Conservation (phyloP, 441 rosid species). For the Geranium incanum region DNA sequence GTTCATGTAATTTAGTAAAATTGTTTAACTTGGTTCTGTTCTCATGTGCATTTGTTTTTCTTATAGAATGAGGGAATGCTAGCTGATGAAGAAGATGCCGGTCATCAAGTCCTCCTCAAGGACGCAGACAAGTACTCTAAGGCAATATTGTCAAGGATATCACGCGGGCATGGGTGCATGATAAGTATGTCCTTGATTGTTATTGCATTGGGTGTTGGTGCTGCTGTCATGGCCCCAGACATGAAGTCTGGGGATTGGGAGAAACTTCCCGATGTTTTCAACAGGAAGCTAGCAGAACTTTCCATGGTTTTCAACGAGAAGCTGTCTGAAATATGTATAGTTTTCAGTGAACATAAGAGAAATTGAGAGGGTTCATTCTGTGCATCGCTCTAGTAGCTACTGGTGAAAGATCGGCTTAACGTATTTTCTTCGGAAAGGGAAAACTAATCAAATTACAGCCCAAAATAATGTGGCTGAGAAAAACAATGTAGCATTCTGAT, state of each 20-base stretch:
- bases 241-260: slow-evolving; percentile 30
- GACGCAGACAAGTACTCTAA: slow-evolving; percentile 71
- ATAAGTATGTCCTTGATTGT: slow-evolving; percentile 35
- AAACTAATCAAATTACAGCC: too few species aligned
- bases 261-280: slow-evolving; percentile 27
- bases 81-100: slow-evolving; percentile 31
- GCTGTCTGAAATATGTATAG: not conserved
- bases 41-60: not conserved
- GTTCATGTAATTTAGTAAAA: not conserved
- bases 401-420: not conserved
- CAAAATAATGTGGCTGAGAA: not conserved
- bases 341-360: not conserved
- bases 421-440: too few species aligned
- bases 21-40: slow-evolving; percentile 6
- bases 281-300: not conserved
- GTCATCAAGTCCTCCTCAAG: slow-evolving; percentile 31
- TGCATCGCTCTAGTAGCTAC: too few species aligned
- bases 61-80: slow-evolving; percentile 60
- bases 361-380: not conserved
- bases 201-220: slow-evolving; percentile 42
- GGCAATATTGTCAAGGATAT: slow-evolving; percentile 35
- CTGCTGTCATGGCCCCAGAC: slow-evolving; percentile 35
- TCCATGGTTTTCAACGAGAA: not conserved
- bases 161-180: slow-evolving; percentile 43
- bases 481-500: not conserved